Evolutionary conservation across 2,329 filamentous ascomycete genomes (phyloP), one percentile per base, ranked within the genome.

Genomic region (Microthyrium microscopicum): DNA sequence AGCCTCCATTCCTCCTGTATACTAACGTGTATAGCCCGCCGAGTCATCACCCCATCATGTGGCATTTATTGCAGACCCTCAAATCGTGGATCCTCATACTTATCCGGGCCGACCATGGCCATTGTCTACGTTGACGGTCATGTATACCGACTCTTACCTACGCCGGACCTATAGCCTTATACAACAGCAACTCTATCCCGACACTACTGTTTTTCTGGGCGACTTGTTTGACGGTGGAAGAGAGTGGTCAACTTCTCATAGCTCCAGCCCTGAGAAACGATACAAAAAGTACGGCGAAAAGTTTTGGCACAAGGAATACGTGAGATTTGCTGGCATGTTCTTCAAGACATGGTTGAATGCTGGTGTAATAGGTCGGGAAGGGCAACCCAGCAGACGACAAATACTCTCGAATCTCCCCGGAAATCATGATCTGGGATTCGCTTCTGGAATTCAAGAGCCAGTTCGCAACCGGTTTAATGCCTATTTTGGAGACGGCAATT

Each of bases 141-240:
- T 61, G 37, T 75, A 93, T 44, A 91, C 85, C 36, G 89, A 98
- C 55, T 79, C 83, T 49, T 98, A 94, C 55, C 69, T 98, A 41
- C 73, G 76, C 26, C 73, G 85, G 26, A 75, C 79, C 6, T 95
- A 91, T 52, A 68, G 64, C n/a, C 68, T 76, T 34, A 66, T 95
- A 37, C 83, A 93, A 47, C 60, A 67, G 13, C 60, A 70, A 13
- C 62, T 95, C 11, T 69, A 70, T n/a, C 89, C 89, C 0, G 83
- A 94, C 50, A 85, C 80, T 12, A 63, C 92, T 1, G 71, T 94
- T 49, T 95, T 98, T 49, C 62, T 98, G 0, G 89, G 89, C 5
- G 89, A 98, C 50, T 61, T 98, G 1, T 94, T 98, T 47, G 89
- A 98, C 49, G 89, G 89, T 4, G 89, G 89, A 6, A 70, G 89